phyloP scores from a whole-genome alignment of 179 eudicot species.

The Amaranthus tricolor region DNA sequence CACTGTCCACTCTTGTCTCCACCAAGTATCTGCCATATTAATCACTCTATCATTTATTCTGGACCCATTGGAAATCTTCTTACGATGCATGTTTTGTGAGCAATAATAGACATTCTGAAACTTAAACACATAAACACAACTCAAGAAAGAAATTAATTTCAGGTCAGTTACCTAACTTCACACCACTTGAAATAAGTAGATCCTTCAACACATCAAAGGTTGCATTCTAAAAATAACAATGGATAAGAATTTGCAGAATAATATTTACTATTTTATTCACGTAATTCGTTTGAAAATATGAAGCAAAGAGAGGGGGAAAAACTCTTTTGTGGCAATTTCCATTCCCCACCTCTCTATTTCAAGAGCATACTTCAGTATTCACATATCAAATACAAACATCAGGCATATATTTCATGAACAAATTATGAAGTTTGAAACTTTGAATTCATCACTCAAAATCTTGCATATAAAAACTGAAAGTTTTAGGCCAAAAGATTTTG shows the following conservation, averaged over 20 bases:
- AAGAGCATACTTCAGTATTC: background rate
- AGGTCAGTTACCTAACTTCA: slow-evolving; percentile 42
- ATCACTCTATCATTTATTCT: background rate
- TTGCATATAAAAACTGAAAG: too few species aligned
- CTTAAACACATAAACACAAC: background rate
- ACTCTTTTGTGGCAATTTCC: too few species aligned
- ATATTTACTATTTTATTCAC: background rate
- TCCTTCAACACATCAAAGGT: slow-evolving; percentile 69
- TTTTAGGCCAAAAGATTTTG: too few species aligned
- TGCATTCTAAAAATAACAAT: slow-evolving; percentile 53
- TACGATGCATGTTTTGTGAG: background rate
- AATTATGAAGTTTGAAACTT: background rate
- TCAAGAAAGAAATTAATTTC: background rate
- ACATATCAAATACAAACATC: background rate
- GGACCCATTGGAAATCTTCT: background rate
- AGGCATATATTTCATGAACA: background rate
- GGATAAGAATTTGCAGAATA: background rate
- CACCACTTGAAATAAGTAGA: slow-evolving; percentile 41
- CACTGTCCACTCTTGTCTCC: background rate
- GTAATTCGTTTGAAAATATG: too few species aligned
- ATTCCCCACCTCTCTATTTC: too few species aligned
- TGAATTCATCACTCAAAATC: too few species aligned
- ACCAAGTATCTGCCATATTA: too few species aligned
- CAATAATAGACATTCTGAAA: background rate
- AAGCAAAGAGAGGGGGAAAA: too few species aligned